Evolutionary conservation across 2,329 filamentous ascomycete species (phyloP).

Genomic region (Exophiala phaeomuriformis): DNA sequence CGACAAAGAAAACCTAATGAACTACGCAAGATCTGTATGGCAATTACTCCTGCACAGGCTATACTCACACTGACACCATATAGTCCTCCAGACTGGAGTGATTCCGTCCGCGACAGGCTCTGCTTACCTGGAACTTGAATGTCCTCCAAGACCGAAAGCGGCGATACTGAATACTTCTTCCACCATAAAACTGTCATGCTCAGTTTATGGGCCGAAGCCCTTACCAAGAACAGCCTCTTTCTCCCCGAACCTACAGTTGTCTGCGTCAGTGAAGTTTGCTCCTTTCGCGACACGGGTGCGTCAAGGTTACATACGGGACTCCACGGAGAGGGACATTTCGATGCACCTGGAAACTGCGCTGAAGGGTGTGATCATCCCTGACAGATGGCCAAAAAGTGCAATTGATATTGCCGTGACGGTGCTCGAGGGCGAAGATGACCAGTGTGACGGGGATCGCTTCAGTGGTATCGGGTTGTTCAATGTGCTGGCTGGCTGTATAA

Average conservation of each 20-base stretch:
- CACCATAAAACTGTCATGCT: constrained; percentile 84
- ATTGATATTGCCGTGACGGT: constrained; percentile 93
- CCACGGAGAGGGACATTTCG: constrained; percentile 78
- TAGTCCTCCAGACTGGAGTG: constrained; percentile 83
- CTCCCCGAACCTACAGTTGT: constrained; percentile 83
- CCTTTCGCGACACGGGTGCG: constrained; percentile 81
- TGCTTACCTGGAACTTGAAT: constrained; percentile 56
- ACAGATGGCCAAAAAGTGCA: constrained; percentile 96
- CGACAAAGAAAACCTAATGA: constrained; percentile 59
- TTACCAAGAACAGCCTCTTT: constrained; percentile 85
- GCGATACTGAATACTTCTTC: constrained; percentile 48
- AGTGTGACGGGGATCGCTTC: constrained; percentile 43
- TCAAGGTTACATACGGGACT: constrained; percentile 77
- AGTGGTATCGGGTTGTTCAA: constrained; percentile 85
- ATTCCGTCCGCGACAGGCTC: constrained; percentile 91
- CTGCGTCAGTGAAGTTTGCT: constrained; percentile 91
- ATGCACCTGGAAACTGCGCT: constrained; percentile 88
- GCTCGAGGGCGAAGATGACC: constrained; percentile 76
- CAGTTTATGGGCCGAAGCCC: constrained; percentile 86
- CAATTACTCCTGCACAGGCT: not conserved
- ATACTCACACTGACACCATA: constrained; percentile 1
- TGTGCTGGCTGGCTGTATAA: constrained; percentile 84
- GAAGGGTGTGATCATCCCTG: constrained; percentile 80
- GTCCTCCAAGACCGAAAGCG: constrained; percentile 37
- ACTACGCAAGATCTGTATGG: constrained; percentile 79